A percentile compares a stretch with the other conserved stretches of the same genome.
Evolutionary conservation across 2,329 filamentous ascomycete species (phyloP).

Genomic region (Ceratocystis ficicola): DNA sequence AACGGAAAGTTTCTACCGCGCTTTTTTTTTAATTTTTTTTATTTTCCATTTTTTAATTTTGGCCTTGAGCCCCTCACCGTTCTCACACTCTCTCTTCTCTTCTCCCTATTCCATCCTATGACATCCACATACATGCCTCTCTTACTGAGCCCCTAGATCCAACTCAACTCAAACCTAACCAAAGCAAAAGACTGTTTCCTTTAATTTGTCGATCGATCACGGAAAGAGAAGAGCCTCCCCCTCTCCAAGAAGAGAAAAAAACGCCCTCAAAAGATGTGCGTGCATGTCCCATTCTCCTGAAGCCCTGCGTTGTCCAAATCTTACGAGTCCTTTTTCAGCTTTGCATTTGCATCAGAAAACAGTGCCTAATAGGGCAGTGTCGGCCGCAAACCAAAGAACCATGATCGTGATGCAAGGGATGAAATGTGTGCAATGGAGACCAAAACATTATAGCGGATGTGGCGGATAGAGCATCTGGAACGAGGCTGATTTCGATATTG

Average conservation of each 20-base stretch:
- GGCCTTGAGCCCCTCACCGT: too few species aligned
- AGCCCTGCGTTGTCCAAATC: not conserved
- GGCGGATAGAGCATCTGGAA: not conserved
- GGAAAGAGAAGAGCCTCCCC: not conserved
- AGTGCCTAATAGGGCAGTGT: not conserved
- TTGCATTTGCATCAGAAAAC: not conserved
- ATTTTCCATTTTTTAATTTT: not conserved
- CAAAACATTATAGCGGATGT: not conserved
- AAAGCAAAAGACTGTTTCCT: not conserved
- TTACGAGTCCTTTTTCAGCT: slow-evolving; percentile 6
- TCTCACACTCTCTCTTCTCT: not conserved
- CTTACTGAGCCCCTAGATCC: not conserved
- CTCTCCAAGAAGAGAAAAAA: not conserved
- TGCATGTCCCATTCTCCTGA: not conserved
- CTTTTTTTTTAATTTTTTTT: not conserved
- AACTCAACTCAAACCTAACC: not conserved
- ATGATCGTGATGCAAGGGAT: slow-evolving; percentile 9
- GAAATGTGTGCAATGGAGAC: not conserved
- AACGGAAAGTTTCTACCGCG: not conserved
- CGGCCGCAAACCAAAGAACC: not conserved
- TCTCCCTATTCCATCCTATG: not conserved
- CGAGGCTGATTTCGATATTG: not conserved
- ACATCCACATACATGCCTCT: not conserved
- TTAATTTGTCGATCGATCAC: slow-evolving; percentile 6
- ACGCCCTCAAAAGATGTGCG: not conserved